phyloP scores from a whole-genome alignment of 2,329 filamentous ascomycete genomes.

The Calonectria fujianensis region DNA sequence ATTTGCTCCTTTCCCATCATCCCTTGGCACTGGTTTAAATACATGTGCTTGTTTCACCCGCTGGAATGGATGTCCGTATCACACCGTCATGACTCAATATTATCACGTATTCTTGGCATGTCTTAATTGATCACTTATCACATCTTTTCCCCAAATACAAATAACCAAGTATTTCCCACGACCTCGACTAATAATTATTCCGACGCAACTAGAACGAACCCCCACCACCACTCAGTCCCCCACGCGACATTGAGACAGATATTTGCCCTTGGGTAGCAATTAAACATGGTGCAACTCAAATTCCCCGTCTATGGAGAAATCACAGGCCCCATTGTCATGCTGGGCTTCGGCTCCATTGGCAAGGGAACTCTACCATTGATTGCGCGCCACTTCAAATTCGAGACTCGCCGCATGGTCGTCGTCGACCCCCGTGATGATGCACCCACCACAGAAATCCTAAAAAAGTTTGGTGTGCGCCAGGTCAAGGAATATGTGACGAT shows the following conservation, averaged over 20 bases:
- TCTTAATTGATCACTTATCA: not conserved
- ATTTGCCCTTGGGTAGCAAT: not conserved
- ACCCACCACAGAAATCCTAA: not conserved
- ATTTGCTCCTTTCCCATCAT: slow-evolving; percentile 14
- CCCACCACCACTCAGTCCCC: not conserved
- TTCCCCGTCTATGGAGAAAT: slow-evolving; percentile 11
- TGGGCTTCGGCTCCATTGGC: slow-evolving; percentile 23
- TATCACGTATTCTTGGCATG: not conserved
- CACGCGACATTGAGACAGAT: not conserved
- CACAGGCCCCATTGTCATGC: slow-evolving; percentile 4
- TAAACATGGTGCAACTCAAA: not conserved
- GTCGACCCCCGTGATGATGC: slow-evolving; percentile 13
- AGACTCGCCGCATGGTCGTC: slow-evolving; percentile 22
- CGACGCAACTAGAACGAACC: not conserved
- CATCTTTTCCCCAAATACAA: not conserved
- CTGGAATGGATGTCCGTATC: no score
- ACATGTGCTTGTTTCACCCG: not conserved
- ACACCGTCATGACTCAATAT: not conserved
- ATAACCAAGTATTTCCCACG: not conserved
- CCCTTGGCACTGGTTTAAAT: not conserved
- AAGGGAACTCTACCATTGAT: slow-evolving; percentile 10
- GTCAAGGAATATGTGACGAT: slow-evolving; percentile 24
- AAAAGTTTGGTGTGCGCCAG: slow-evolving; percentile 20
- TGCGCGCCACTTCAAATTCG: slow-evolving; percentile 13
- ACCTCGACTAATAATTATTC: not conserved